A percentile compares a stretch with the other conserved stretches of the same genome.
These are phyloP conservation scores for Neoboletus brunneissimus DNA, from an alignment of 768 basidiomycete genomes.

Conservation along the genomic window DNA sequence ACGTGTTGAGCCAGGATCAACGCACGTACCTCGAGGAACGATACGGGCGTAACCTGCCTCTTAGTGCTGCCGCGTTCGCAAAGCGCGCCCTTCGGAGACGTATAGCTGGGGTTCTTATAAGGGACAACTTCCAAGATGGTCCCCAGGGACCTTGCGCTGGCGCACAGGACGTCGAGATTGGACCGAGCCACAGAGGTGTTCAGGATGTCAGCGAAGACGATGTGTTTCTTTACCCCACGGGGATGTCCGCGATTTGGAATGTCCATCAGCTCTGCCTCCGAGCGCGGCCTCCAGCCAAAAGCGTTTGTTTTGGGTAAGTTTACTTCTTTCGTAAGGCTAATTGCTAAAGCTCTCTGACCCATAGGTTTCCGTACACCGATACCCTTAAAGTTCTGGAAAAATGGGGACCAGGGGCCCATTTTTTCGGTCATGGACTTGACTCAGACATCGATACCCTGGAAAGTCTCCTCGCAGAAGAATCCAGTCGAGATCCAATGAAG, in stretches of 20 bases:
- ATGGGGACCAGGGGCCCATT: conserved; percentile 93
- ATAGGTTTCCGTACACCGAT: conserved; percentile 92
- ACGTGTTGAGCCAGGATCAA: conserved; percentile 61
- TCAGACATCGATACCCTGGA: conserved; percentile 74
- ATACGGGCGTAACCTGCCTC: conserved; percentile 87
- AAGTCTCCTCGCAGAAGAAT: conserved; percentile 50
- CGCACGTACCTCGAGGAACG: conserved; percentile 86
- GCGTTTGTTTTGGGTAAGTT: conserved; percentile 89
- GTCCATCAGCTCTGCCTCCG: conserved; percentile 70
- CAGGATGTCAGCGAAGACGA: conserved; percentile 75
- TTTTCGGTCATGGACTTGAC: conserved; percentile 79
- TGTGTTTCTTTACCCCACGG: conserved; percentile 82
- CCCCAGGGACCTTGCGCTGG: conserved; percentile 42
- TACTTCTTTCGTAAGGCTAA: not conserved
- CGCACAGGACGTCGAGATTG: conserved; percentile 44
- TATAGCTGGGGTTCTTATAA: conserved; percentile 81
- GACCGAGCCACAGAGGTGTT: conserved; percentile 68
- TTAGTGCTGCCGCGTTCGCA: conserved; percentile 68
- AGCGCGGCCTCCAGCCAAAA: conserved; percentile 62
- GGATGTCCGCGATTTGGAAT: conserved; percentile 95
- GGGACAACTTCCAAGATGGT: conserved; percentile 44
- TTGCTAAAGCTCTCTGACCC: not conserved
- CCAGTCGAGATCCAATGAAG: conserved; percentile 33
- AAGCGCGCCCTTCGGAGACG: conserved; percentile 86
- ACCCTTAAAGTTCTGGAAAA: conserved; percentile 92